Evolutionary conservation across 208 protist species (phyloP).

Genomic region (Phytomonas francai): DNA sequence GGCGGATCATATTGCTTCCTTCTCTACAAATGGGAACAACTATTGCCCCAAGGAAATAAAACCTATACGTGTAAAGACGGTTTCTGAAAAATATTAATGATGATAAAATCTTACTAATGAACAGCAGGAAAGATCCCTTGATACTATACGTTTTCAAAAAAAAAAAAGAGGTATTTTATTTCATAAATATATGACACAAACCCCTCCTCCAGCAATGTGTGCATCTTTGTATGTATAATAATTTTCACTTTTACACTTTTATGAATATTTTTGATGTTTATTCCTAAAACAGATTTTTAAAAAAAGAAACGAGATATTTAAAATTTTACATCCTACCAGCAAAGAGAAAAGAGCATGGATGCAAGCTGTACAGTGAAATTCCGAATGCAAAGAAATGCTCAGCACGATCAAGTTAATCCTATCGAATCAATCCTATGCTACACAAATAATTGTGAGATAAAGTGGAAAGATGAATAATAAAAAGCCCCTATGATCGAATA

Average conservation of each 20-base stretch:
- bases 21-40: background rate
- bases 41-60: no score
- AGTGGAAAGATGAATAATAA: background rate
- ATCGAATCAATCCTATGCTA: no score
- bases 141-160: no score
- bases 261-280: background rate
- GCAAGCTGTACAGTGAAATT: no score
- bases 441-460: no score
- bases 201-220: background rate
- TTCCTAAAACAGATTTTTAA: background rate
- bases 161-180: background rate
- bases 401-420: no score
- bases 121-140: no score
- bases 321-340: background rate
- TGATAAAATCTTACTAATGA: slow-evolving; percentile 1
- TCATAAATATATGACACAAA: no score
- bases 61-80: background rate
- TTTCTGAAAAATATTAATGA: background rate
- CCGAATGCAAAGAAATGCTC: no score
- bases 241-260: background rate
- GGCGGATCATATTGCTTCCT: slow-evolving; percentile 43
- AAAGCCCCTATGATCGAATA: background rate
- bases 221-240: background rate
- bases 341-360: slow-evolving; percentile 1
- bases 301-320: slow-evolving; percentile 13